phyloP scores from a whole-genome alignment of 1,284 basidiomycete species.

The Ustilago hordei region DNA sequence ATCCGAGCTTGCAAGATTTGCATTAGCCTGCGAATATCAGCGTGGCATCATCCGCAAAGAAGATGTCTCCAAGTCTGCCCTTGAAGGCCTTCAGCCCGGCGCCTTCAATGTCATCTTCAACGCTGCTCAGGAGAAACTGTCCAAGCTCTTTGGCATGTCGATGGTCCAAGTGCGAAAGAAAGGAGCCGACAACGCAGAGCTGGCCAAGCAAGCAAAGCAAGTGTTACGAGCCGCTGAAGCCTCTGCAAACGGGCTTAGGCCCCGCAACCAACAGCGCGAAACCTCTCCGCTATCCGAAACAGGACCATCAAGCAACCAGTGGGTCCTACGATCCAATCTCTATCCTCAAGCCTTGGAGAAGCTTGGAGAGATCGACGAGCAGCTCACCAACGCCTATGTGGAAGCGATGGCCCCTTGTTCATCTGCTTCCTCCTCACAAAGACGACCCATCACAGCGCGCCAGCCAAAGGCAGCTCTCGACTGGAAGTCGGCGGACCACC shows the following conservation, averaged over 20 bases:
- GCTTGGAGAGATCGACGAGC: conserved; percentile 17
- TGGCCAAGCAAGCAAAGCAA: conserved; percentile 33
- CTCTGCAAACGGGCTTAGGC: conserved; percentile 32
- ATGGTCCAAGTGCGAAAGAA: conserved; percentile 56
- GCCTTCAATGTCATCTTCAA: conserved; percentile 56
- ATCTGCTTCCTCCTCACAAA: conserved; percentile 13
- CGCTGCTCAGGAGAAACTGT: conserved; percentile 54
- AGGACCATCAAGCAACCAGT: conserved; percentile 24
- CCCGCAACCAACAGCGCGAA: conserved; percentile 14
- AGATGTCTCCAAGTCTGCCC: conserved; percentile 47
- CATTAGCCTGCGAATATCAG: conserved; percentile 55
- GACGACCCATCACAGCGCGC: conserved; percentile 6
- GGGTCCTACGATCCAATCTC: conserved; percentile 34
- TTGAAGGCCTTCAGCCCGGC: conserved; percentile 26
- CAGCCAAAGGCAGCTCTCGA: conserved; percentile 33
- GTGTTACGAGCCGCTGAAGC: conserved; percentile 29
- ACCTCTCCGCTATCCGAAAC: conserved; percentile 17
- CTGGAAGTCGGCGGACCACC: conserved; percentile 45
- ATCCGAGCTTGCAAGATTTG: conserved; percentile 53
- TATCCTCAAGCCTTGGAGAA: conserved; percentile 10
- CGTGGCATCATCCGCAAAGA: conserved; percentile 41
- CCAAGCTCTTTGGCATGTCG: conserved; percentile 47
- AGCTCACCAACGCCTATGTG: conserved; percentile 25
- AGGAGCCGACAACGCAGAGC: conserved; percentile 56
- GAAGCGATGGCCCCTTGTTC: background rate